Evolutionary conservation across 352 stramenopile genomes (phyloP).

Genomic region (Phytophthora macrochlamydospora): DNA sequence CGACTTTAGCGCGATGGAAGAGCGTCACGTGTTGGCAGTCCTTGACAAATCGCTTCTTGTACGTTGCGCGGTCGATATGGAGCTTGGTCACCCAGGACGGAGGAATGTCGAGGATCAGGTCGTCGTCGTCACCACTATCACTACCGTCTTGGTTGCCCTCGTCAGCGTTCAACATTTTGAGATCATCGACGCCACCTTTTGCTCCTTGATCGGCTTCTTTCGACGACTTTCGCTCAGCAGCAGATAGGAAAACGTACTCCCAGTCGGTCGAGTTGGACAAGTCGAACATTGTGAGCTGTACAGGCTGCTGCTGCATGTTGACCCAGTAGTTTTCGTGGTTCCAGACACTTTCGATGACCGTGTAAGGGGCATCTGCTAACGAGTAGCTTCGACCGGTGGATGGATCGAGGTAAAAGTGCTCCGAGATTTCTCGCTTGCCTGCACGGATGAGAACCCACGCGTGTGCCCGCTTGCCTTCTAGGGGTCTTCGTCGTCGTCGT

Average conservation of each 20-base stretch:
- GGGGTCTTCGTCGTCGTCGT: slow-evolving; percentile 76
- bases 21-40: slow-evolving; percentile 87
- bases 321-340: slow-evolving; percentile 97
- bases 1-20: slow-evolving; percentile 91
- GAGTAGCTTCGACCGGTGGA: slow-evolving; percentile 91
- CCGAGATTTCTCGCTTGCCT: slow-evolving; percentile 86
- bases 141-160: slow-evolving; percentile 60
- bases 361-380: slow-evolving; percentile 83
- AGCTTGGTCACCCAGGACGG: slow-evolving; percentile 87
- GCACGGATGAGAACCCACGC: slow-evolving; percentile 93
- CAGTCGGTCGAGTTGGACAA: slow-evolving; percentile 86
- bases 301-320: slow-evolving; percentile 90
- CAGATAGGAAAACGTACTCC: slow-evolving; percentile 92
- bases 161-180: slow-evolving; percentile 58
- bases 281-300: slow-evolving; percentile 81
- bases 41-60: slow-evolving; percentile 88
- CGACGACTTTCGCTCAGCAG: slow-evolving; percentile 60
- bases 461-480: slow-evolving; percentile 82
- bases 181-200: slow-evolving; percentile 60
- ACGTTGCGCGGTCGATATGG: slow-evolving; percentile 67
- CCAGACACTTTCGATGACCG: slow-evolving; percentile 89
- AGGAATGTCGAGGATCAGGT: slow-evolving; percentile 83
- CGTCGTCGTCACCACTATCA: slow-evolving; percentile 58
- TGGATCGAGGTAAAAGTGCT: slow-evolving; percentile 93
- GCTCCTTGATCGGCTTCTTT: slow-evolving; percentile 50